These are phyloP conservation scores for Auxenochlorella pyrenoidosa DNA, from an alignment of 139 green algal genomes.

Conservation along the genomic window DNA sequence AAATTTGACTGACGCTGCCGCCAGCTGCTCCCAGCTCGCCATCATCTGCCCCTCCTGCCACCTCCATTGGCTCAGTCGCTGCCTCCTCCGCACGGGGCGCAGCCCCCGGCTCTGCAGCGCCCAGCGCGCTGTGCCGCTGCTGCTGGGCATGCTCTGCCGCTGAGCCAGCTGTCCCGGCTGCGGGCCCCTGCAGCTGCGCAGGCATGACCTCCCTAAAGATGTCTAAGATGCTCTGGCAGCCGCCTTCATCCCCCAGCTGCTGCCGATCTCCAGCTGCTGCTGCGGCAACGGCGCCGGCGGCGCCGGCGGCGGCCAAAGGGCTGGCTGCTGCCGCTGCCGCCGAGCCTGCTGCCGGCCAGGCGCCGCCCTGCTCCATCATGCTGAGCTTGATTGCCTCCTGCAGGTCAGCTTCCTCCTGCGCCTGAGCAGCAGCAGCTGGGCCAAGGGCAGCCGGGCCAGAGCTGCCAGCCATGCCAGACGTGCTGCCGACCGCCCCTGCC, in stretches of 20 bases:
- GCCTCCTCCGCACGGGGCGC: not conserved
- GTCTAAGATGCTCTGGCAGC: not conserved
- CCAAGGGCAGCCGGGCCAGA: not conserved
- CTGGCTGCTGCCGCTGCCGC: not conserved
- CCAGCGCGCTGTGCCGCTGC: not conserved
- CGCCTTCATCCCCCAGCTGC: not conserved
- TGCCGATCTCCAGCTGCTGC: not conserved
- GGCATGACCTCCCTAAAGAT: too few relatives aligned
- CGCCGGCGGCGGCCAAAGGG: not conserved
- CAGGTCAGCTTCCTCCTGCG: slow-evolving; percentile 3
- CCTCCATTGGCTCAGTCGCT: not conserved
- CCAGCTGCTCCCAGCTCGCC: not conserved
- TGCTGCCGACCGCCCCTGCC: not conserved
- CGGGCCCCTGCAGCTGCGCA: not conserved
- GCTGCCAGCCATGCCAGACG: not conserved
- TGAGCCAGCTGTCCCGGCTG: not conserved
- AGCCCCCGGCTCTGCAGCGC: not conserved
- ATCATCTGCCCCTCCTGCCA: not conserved
- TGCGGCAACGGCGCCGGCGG: not conserved
- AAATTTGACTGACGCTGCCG: not conserved
- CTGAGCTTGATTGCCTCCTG: slow-evolving; percentile 20
- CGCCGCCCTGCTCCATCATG: not conserved
- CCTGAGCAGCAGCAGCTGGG: not conserved
- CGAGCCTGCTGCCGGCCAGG: not conserved
- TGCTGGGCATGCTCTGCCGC: not conserved